A percentile compares a stretch with the other conserved stretches of the same genome.
phyloP scores from a whole-genome alignment of 73 alveolate genomes.

The Tetrahymena borealis region DNA sequence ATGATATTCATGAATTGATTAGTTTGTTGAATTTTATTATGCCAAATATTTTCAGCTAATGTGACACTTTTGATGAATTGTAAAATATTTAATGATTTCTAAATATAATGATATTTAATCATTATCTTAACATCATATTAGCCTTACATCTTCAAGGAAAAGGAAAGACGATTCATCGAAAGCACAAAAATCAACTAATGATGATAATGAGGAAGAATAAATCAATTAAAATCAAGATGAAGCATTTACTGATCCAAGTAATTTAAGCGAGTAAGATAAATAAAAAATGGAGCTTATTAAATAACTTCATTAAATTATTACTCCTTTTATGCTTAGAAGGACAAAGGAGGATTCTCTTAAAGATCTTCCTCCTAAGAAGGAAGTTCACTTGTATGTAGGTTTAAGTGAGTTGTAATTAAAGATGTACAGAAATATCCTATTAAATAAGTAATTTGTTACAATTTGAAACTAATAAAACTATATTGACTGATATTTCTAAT shows the following conservation, averaged over 20 bases:
- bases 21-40: constrained; percentile 87
- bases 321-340: constrained; percentile 94
- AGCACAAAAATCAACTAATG: too few species aligned
- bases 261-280: neutral
- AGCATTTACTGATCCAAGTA: neutral
- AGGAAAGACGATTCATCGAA: constrained; percentile 44
- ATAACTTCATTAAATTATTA: constrained; percentile 73
- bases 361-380: constrained; percentile 88
- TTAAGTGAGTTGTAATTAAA: constrained; percentile 81
- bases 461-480: constrained; percentile 20
- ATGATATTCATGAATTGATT: constrained; percentile 94
- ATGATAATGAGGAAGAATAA: constrained; percentile 63
- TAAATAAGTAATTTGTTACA: constrained; percentile 77
- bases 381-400: constrained; percentile 85
- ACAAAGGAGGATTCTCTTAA: constrained; percentile 82
- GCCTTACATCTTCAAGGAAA: neutral
- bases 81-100: neutral
- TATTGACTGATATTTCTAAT: neutral
- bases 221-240: constrained; percentile 10
- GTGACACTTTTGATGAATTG: constrained; percentile 21
- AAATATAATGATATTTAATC: neutral
- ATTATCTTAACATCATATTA: too few species aligned
- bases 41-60: constrained; percentile 88
- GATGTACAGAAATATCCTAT: constrained; percentile 83
- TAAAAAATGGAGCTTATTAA: constrained; percentile 6